Conservation (phyloP, 2,329 filamentous ascomycete species). For the Eutypa lata region DNA sequence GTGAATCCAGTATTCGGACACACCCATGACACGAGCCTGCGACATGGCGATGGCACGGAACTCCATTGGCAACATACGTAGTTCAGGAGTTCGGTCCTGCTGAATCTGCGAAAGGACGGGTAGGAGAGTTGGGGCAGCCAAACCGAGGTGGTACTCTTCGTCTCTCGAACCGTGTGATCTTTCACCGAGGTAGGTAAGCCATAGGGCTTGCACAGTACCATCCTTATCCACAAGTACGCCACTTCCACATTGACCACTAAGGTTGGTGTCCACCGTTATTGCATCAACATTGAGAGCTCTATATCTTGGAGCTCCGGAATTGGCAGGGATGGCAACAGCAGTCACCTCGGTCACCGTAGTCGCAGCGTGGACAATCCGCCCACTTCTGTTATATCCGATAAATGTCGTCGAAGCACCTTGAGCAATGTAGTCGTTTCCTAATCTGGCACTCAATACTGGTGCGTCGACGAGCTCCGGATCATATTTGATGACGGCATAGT, state of each 20-base stretch:
- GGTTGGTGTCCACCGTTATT: constrained; percentile 91
- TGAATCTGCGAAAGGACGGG: constrained; percentile 88
- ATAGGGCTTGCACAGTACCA: constrained; percentile 89
- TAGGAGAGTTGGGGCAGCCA: constrained; percentile 82
- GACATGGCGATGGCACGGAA: constrained; percentile 95
- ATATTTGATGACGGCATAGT: constrained; percentile 94
- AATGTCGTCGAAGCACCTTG: constrained; percentile 95
- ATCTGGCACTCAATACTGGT: constrained; percentile 82
- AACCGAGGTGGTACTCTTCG: constrained; percentile 92
- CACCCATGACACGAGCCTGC: constrained; percentile 94
- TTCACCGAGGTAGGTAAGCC: constrained; percentile 96
- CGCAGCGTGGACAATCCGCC: constrained; percentile 87
- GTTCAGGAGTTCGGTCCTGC: constrained; percentile 70
- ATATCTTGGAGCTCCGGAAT: constrained; percentile 86
- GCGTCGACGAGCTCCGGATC: constrained; percentile 91
- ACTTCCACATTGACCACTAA: constrained; percentile 88
- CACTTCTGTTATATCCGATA: constrained; percentile 96
- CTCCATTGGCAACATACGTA: constrained; percentile 91
- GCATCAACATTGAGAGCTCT: constrained; percentile 94
- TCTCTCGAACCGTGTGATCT: constrained; percentile 79
- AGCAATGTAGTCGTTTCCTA: constrained; percentile 78
- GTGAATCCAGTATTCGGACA: constrained; percentile 92
- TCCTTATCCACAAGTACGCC: constrained; percentile 88
- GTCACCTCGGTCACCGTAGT: constrained; percentile 97
- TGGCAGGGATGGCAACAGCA: constrained; percentile 92